phyloP scores from a whole-genome alignment of 1,284 basidiomycete genomes.

The Leccinum solheimii region DNA sequence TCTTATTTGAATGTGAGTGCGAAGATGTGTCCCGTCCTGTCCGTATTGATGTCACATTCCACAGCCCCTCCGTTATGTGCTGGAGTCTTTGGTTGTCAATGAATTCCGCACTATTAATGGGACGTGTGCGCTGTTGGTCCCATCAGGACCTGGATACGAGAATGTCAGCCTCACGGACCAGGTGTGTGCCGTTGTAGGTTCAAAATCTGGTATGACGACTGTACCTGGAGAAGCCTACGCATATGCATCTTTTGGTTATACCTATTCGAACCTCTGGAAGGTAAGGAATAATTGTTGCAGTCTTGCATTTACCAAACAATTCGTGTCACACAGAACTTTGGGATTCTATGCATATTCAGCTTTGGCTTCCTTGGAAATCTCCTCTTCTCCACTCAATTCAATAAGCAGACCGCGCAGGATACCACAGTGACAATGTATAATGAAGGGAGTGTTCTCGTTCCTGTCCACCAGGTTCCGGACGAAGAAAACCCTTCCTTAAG shows the following conservation, averaged over 20 bases:
- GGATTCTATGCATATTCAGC: constrained; percentile 45
- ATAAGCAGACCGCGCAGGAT: too few species aligned
- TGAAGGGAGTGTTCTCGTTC: too few species aligned
- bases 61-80: constrained; percentile 49
- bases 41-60: background rate
- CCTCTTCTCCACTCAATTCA: too few species aligned
- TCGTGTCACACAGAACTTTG: constrained; percentile 46
- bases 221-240: constrained; percentile 35
- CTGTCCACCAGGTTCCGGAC: too few species aligned
- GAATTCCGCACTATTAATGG: constrained; percentile 51
- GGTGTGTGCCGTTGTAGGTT: constrained; percentile 53
- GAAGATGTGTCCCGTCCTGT: too few species aligned
- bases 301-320: background rate
- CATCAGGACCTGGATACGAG: constrained; percentile 55
- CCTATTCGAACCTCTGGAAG: constrained; percentile 62
- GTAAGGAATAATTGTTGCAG: constrained; percentile 38
- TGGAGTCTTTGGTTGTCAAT: constrained; percentile 53
- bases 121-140: constrained; percentile 56
- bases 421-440: too few species aligned
- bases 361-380: constrained; percentile 54
- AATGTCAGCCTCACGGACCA: constrained; percentile 50
- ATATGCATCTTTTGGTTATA: constrained; percentile 58
- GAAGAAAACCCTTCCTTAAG: too few species aligned
- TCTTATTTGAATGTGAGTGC: constrained; percentile 58
- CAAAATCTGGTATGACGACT: constrained; percentile 22